Base-by-base conservation (phyloP, 176 grass and related monocot genomes). In the Phyllostachys edulis region DNA sequence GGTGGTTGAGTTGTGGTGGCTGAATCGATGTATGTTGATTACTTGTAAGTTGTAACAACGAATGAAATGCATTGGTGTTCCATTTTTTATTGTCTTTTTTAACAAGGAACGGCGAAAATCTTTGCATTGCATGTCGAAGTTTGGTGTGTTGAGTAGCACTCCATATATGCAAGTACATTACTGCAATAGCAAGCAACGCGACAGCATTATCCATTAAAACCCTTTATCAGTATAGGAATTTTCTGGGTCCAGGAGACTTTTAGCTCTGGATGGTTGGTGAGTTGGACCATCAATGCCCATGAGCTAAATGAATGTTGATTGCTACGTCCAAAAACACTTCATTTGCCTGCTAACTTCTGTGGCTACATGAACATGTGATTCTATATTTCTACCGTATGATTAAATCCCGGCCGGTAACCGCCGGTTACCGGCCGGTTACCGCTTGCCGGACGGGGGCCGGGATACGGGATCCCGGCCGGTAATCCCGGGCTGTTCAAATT, bases 221-320 rank as follows among this genome's bases (percentile, higher is more conserved):
- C 23, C 3, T 76, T 68, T 77, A 60, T 29, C 18, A 12, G 9
- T 36, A 7, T 77, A 44, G 66, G 76, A 64, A 79, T 63, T 71
- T 72, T 82, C 49, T 67, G 8, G 50, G 51, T 15, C 51, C 24
- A 61, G 5, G 34, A 78, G 54, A 45, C 73, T 88, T 88, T 61
- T 63, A 38, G 16, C n/a, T 32, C 9, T 8, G 20, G 21, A 44
- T 83, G 71, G 63, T 83, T 71, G 79, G 56, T 71, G 52, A 52
- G 39, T 57, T 77, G 79, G 79, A 78, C 36, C 75, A 69, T 77
- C 17, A 5, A 77, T 46, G 50, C 73, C 49, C 63, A 77, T 17
- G 26, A 26, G 44, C 76, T 51, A 50, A 69, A 67, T 66, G 39
- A 69, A 71, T 83, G 21, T 64, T 51, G 16, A 71, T 83, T 70